phyloP scores from a whole-genome alignment of 2,329 filamentous ascomycete species.

The Penicillium expansum region DNA sequence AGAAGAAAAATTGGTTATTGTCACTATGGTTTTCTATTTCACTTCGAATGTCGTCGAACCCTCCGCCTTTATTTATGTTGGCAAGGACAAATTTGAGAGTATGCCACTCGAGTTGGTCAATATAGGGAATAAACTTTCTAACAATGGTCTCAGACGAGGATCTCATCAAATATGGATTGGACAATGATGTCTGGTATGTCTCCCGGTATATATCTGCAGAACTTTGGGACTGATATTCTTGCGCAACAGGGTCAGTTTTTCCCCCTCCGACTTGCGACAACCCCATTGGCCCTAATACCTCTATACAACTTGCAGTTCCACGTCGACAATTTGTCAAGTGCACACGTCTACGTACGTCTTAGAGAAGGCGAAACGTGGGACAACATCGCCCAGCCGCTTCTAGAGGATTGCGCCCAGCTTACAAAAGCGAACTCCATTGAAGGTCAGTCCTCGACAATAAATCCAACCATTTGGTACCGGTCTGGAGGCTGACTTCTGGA shows the following conservation, averaged over 20 bases:
- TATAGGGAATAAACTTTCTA: background rate
- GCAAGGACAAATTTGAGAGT: constrained; percentile 99
- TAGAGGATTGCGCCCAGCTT: constrained; percentile 89
- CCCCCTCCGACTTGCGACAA: background rate
- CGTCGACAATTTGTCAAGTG: constrained; percentile 93
- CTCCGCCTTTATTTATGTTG: constrained; percentile 86
- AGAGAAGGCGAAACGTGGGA: constrained; percentile 80
- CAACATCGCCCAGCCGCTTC: constrained; percentile 66
- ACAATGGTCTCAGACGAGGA: constrained; percentile 70
- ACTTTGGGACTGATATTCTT: constrained; percentile 8
- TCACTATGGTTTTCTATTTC: constrained; percentile 88
- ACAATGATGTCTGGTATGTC: constrained; percentile 85
- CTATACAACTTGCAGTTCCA: constrained; percentile 65
- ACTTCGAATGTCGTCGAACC: constrained; percentile 81
- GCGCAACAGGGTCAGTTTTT: constrained; percentile 32
- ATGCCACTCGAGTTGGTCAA: constrained; percentile 36
- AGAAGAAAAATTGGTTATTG: background rate
- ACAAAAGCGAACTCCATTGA: constrained; percentile 99
- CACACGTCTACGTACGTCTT: constrained; percentile 91
- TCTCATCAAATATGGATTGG: constrained; percentile 84
- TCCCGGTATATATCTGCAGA: background rate
- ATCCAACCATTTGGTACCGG: background rate
- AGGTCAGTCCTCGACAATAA: constrained; percentile 51
- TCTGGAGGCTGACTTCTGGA: constrained; percentile 15
- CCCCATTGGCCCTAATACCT: constrained; percentile 12